These are phyloP conservation scores for Microascus cirrosus DNA, from an alignment of 2,329 filamentous ascomycete genomes.

Conservation along the genomic window DNA sequence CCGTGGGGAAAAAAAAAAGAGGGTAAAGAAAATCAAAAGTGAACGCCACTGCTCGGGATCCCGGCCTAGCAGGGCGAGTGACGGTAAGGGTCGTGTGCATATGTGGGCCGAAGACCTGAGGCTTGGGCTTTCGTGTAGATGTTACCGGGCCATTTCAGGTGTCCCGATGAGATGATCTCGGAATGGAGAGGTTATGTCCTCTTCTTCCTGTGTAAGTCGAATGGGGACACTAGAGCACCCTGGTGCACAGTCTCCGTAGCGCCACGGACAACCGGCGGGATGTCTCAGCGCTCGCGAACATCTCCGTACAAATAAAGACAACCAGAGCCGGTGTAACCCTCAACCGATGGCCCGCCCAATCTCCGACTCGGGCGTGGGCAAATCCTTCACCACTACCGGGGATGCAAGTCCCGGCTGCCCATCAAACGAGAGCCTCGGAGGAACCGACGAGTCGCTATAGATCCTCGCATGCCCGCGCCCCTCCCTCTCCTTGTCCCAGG, in stretches of 20 bases:
- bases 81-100: background rate
- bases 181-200: too few species aligned
- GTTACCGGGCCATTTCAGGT: too few species aligned
- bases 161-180: too few species aligned
- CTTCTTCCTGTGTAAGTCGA: too few species aligned
- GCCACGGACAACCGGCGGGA: too few species aligned
- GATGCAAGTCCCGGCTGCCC: slow-evolving; percentile 39
- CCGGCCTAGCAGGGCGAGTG: background rate
- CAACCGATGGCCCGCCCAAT: slow-evolving; percentile 46
- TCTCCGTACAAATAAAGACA: slow-evolving; percentile 3
- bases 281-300: background rate
- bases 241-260: too few species aligned
- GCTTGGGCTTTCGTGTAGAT: too few species aligned
- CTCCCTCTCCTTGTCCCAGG: background rate
- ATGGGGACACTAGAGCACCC: too few species aligned
- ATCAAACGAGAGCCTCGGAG: slow-evolving; percentile 31
- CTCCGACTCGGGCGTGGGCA: slow-evolving; percentile 22
- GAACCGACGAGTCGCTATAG: slow-evolving; percentile 30
- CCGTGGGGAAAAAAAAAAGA: too few species aligned
- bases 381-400: slow-evolving; percentile 22
- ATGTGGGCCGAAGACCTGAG: too few species aligned
- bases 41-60: background rate
- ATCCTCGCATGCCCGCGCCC: slow-evolving; percentile 21
- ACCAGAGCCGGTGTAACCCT: slow-evolving; percentile 9
- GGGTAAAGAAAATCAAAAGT: background rate